Conservation (phyloP, 129 eudicot genomes). For the Logfia minima region DNA sequence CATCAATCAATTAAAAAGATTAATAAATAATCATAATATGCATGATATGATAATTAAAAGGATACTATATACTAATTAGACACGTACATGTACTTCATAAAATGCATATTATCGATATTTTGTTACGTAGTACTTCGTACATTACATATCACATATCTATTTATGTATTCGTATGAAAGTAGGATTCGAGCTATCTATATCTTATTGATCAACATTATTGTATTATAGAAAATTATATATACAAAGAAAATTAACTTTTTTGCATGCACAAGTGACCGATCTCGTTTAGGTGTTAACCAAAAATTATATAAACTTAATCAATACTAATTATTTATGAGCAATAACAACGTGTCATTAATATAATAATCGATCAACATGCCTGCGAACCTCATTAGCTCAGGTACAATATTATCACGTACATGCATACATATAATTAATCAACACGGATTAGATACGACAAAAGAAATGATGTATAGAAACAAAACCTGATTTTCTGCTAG, state of each 20-base stretch:
- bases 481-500: slow-evolving; percentile 76
- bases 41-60: not conserved
- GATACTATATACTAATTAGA: too few species aligned
- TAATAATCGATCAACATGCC: not conserved
- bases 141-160: too few species aligned
- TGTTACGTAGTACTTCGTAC: too few species aligned
- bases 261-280: not conserved
- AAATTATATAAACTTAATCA: too few species aligned
- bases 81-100: too few species aligned
- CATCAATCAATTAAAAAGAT: not conserved
- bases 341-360: not conserved
- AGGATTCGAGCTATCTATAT: not conserved
- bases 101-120: too few species aligned
- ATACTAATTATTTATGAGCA: too few species aligned
- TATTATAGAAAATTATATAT: too few species aligned
- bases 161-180: not conserved
- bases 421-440: not conserved
- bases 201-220: too few species aligned
- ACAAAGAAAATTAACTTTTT: too few species aligned
- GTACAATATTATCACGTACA: not conserved
- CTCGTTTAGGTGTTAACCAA: too few species aligned
- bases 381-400: not conserved
- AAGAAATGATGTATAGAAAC: not conserved
- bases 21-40: not conserved
- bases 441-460: not conserved